Base-by-base conservation (phyloP, 805 yeast species). In the Nakazawaea sp. region DNA sequence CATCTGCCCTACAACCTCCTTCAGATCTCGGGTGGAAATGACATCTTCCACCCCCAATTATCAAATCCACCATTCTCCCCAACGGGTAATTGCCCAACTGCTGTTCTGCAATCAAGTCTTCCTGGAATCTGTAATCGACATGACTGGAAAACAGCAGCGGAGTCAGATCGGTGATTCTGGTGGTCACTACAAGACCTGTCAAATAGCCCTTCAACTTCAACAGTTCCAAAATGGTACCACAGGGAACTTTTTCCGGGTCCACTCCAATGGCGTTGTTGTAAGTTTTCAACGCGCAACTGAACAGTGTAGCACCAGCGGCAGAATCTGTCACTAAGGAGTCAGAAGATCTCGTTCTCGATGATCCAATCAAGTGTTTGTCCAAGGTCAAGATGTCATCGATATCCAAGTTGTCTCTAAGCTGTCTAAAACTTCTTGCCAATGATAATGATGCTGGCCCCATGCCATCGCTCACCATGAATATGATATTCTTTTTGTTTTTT, bases 221-320 rank as follows among this genome's bases (percentile, higher is more conserved):
- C 1, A 94, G 95, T 59, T 89, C 97, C 46, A 89, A 63, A 28
- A 89, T 60, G 2, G 96, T 86, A 5, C 95, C 96, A 53, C 95
- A 83, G 5, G 97, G 95, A n/a, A 51, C 47, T 33, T 70, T 64
- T 23, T 66, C 59, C 1, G 86, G 75, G 42, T 72, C 71, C 12
- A 89, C 95, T n/a, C 87, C 95, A 55, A 89, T 83, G 10, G 95
- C 96, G 12, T 94, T 92, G 55, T 89, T 89, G 60, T 85, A 87
- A 4, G 88, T 64, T 62, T 89, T 89, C 49, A 77, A 52, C 5
- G 78, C 90, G 58, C 96, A 86, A 0, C 95, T 69, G 51, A 88
- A 89, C 1, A 95, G 96, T 11, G 96, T 87, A 12, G 96, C 97
- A 12, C 96, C 97, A 2, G 97, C 97, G 9, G 97, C 97, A 20